Conservation (phyloP, 768 basidiomycete species). For the Lentinula sp. region DNA sequence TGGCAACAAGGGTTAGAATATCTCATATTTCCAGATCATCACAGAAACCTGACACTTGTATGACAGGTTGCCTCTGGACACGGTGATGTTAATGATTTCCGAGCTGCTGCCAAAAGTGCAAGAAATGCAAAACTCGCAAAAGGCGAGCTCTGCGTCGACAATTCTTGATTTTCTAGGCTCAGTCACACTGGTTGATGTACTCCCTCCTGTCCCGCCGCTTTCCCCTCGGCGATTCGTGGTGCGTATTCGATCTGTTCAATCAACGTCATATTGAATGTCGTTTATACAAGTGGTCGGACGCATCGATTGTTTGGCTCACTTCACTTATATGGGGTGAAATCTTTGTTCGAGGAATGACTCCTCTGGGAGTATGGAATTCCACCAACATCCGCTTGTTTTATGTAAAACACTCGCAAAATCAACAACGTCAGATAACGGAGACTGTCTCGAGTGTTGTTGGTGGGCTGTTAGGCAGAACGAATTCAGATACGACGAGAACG, state of each 20-base stretch:
- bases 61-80: conserved; percentile 77
- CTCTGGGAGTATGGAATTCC: conserved; percentile 84
- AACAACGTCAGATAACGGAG: conserved; percentile 68
- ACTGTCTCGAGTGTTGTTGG: conserved; percentile 79
- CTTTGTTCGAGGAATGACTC: conserved; percentile 85
- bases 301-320: conserved; percentile 87
- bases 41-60: conserved; percentile 7
- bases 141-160: conserved; percentile 55
- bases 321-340: conserved; percentile 95
- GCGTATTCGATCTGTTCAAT: conserved; percentile 18
- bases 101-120: conserved; percentile 85
- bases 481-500: conserved; percentile 24
- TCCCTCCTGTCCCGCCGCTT: conserved; percentile 65
- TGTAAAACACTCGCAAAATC: conserved; percentile 76
- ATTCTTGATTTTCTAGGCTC: conserved; percentile 73
- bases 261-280: conserved; percentile 8
- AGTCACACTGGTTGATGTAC: conserved; percentile 61
- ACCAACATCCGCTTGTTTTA: conserved; percentile 88
- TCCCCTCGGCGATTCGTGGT: conserved; percentile 74
- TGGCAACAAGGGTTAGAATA: conserved; percentile 89
- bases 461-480: conserved; percentile 55
- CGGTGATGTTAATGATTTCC: conserved; percentile 81
- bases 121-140: conserved; percentile 66
- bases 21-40: background rate
- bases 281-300: conserved; percentile 78